Evolutionary conservation across 2,329 filamentous ascomycete genomes (phyloP), one percentile per base, ranked within the genome.

Genomic region (Nectriaceae sp.): DNA sequence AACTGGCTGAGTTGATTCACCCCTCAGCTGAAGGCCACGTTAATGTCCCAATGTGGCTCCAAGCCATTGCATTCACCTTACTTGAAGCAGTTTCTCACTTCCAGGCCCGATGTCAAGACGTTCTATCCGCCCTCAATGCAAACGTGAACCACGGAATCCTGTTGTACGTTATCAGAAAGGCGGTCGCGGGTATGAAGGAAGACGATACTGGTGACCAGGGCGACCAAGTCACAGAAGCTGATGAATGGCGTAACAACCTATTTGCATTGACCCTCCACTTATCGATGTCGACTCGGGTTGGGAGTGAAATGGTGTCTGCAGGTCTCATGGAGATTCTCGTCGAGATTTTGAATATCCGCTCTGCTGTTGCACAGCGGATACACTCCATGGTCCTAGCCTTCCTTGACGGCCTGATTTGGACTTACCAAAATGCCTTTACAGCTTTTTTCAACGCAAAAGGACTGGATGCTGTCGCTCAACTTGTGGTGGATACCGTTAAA

Each of bases 141-240:
- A 96, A 93, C 59, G 93, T 97, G 31, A 97, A 96, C 61, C 95
- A 99, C 61, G 95, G 94, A 13, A 88, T 97, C 22, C 78, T 99
- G 38, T 87, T 97, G 57, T 97, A 97, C 63, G 82, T 97, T 57
- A 87, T 96, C 42, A 84, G 93, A 47, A 97, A 96, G 69, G 89
- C 91, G 10, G 89, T 97, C 48, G 86, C 87, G 16, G 89, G 91
- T 54, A 87, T 99, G 73, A 84, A 79, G 48, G 75, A 75, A 16
- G 78, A 84, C 50, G 74, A 75, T 41, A 48, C 56, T 5, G 66
- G 74, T 42, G 82, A 87, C 46, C 71, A 76, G 49, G 76, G 83
- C 33, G 77, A 80, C 19, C 79, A 84, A 55, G 78, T 82, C 47
- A 82, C 82, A n/a, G 82, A 84, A 49, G 77, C 84, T 50, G 90